Conservation (phyloP, 306 rosid genomes). For the Castanea sativa region DNA sequence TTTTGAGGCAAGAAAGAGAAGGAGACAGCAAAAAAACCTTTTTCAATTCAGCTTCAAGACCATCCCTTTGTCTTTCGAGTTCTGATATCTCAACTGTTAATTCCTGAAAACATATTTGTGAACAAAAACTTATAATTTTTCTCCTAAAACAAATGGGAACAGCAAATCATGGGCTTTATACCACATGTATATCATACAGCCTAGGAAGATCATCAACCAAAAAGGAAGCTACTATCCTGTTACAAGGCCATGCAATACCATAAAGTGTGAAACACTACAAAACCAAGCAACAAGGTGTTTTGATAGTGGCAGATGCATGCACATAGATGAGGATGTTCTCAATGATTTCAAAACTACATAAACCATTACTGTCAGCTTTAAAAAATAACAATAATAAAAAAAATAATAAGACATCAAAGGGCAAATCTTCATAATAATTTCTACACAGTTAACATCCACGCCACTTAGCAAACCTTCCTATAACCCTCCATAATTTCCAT, state of each 20-base stretch:
- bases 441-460: background rate
- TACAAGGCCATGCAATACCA: background rate
- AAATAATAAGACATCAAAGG: background rate
- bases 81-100: slow-evolving; percentile 68
- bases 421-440: background rate
- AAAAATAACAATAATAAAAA: background rate
- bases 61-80: slow-evolving; percentile 79
- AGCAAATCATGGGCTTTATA: slow-evolving; percentile 14
- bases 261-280: background rate
- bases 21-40: slow-evolving; percentile 46
- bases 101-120: slow-evolving; percentile 54
- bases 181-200: background rate
- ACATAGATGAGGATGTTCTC: background rate
- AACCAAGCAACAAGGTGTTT: background rate
- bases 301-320: background rate
- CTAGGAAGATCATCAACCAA: background rate
- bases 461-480: background rate
- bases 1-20: background rate
- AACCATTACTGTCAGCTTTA: background rate
- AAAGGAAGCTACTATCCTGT: slow-evolving; percentile 2
- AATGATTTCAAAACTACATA: background rate
- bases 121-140: slow-evolving; percentile 17
- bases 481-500: background rate
- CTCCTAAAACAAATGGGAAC: slow-evolving; percentile 21
- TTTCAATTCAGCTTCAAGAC: slow-evolving; percentile 81